Base-by-base conservation (phyloP, 1,284 basidiomycete genomes). In the Puccinia novopanici region DNA sequence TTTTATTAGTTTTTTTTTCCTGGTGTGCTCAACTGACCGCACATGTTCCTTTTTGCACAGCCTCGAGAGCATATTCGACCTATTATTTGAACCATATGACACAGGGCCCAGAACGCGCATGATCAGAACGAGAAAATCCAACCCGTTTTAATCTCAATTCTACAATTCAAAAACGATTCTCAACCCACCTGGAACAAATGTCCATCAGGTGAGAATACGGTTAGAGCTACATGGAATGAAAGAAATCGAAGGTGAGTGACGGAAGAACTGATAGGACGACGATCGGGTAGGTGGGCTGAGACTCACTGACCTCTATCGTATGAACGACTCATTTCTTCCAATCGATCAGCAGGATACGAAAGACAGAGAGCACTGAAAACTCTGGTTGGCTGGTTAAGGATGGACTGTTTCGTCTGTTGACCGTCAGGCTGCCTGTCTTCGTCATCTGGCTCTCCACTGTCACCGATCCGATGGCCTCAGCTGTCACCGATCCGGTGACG, bases 61-160 rank as follows among this genome's bases (percentile, higher is more conserved):
- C 97, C 87, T 99, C 97, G 30, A 92, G 88, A 8, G 97, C 97
- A 87, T 99, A 99, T 88, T 99, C 97, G 83, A 99, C 97, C 93
- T 97, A 86, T 59, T 75, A 1, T 61, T 61, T 30, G 59, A 34
- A 61, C 59, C 59, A 61, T 37, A 19, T 61, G 27, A 6, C 27
- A 70, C 63, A 22, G 34, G 34, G 34, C 34, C 34, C 34, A 34
- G 34, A 34, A 6, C n/a, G 57, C 27, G 50, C 55, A 70, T 67
- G 42, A 59, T 75, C 54, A 54, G 24, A 45, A 9, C 15, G 65
- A 4, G 24, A 65, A 19, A 19, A 54, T 52, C 2, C 65, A 50
- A 77, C 19, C 45, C 54, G 13, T 10, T 30, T 17, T 12, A 34
- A 34, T 17, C 9, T 3, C 15, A 34, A 34, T 34, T 24, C 9